phyloP scores from a whole-genome alignment of 2,329 filamentous ascomycete species.

The Fonsecaea erecta region DNA sequence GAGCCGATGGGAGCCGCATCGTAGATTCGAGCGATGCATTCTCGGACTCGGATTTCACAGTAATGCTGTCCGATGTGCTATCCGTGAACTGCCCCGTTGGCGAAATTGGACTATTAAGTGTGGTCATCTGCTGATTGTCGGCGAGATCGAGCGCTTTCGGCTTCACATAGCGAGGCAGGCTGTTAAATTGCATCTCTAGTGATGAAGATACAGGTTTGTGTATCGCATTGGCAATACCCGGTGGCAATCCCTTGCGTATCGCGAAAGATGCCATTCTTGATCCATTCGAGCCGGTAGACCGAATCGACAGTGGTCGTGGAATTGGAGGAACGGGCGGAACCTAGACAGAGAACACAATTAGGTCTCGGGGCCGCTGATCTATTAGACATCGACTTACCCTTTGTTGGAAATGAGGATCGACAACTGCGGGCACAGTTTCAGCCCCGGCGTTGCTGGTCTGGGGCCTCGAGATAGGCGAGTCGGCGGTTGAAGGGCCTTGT shows the following conservation, averaged over 20 bases:
- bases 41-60: constrained; percentile 2
- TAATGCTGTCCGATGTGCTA: constrained; percentile 12
- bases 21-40: constrained; percentile 22
- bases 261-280: constrained; percentile 25
- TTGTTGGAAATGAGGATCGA: constrained; percentile 6
- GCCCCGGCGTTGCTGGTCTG: constrained; percentile 3
- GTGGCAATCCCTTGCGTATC: constrained; percentile 27
- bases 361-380: not conserved
- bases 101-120: constrained; percentile 10
- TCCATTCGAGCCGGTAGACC: constrained; percentile 26
- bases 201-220: constrained; percentile 19
- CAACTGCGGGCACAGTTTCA: not conserved
- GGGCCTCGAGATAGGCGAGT: constrained; percentile 8
- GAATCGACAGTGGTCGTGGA: constrained; percentile 29
- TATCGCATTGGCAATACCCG: constrained; percentile 29
- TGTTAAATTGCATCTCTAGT: constrained; percentile 15
- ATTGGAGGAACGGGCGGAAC: constrained; percentile 8
- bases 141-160: constrained; percentile 11
- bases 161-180: constrained; percentile 29
- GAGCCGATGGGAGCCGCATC: constrained; percentile 9
- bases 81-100: constrained; percentile 11
- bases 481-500: not conserved
- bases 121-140: not conserved
- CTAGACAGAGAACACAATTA: constrained; percentile 9
- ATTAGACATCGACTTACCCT: constrained; percentile 2